Percentiles rank a stretch among this genome's conserved stretches.
These are phyloP conservation scores for Oldenlandia corymbosa DNA, from an alignment of 257 asterid species.

Conservation along the genomic window DNA sequence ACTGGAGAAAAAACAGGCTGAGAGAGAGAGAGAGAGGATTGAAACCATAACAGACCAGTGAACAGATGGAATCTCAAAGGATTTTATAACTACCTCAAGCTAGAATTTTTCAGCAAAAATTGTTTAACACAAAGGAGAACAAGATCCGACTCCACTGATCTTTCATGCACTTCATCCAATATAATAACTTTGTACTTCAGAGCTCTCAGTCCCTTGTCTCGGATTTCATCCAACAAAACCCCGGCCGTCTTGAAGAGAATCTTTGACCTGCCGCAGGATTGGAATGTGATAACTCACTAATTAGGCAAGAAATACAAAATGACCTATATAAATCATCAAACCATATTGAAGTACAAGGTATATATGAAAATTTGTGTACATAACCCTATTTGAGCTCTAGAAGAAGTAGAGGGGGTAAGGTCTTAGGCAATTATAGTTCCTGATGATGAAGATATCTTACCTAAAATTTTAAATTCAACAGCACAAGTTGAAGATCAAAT, in stretches of 20 bases:
- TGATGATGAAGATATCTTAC: background rate
- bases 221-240: conserved; percentile 95
- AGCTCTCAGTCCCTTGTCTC: conserved; percentile 80
- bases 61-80: background rate
- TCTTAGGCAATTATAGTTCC: background rate
- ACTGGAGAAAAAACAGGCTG: background rate
- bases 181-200: conserved; percentile 87
- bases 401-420: background rate
- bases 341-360: background rate
- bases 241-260: conserved; percentile 98
- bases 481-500: background rate
- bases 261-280: conserved; percentile 55
- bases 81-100: conserved; percentile 51
- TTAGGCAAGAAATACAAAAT: conserved; percentile 2
- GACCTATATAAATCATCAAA: conserved; percentile 5
- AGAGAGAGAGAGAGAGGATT: background rate
- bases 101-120: conserved; percentile 60
- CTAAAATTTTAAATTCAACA: background rate
- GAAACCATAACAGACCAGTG: background rate
- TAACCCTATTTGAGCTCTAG: background rate
- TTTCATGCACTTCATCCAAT: conserved; percentile 97
- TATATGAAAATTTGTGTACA: background rate
- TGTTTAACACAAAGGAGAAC: conserved; percentile 92
- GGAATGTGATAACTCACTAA: conserved; percentile 15
- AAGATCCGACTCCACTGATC: conserved; percentile 98